phyloP scores from a whole-genome alignment of 495 filamentous ascomycete genomes.

The Penicillium macrosclerotiorum region DNA sequence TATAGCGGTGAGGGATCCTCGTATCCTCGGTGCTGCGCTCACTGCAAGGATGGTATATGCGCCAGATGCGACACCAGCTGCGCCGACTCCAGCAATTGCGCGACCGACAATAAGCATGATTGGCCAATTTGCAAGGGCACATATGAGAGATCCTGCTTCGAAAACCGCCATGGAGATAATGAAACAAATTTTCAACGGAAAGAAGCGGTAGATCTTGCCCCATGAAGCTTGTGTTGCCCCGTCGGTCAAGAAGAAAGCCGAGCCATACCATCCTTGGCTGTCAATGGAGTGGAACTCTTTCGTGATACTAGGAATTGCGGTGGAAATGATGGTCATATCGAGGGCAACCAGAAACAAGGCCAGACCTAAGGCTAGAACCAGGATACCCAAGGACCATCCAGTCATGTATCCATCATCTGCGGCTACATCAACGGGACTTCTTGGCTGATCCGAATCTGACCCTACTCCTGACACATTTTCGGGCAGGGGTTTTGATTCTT shows the following conservation, averaged over 20 bases:
- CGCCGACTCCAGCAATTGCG: slow-evolving; percentile 68
- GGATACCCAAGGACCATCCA: too few species aligned
- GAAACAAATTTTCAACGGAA: slow-evolving; percentile 57
- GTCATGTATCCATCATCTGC: too few species aligned
- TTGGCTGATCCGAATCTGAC: too few species aligned
- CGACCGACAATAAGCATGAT: slow-evolving; percentile 68
- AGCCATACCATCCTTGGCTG: background rate
- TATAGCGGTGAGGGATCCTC: slow-evolving; percentile 64
- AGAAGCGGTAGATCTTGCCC: slow-evolving; percentile 49
- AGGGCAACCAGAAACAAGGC: background rate
- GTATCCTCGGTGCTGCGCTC: slow-evolving; percentile 49
- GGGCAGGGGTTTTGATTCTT: too few species aligned
- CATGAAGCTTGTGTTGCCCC: slow-evolving; percentile 49
- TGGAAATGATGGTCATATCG: background rate
- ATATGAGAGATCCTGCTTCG: slow-evolving; percentile 68
- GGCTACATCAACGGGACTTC: too few species aligned
- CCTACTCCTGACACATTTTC: too few species aligned
- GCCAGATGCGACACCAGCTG: slow-evolving; percentile 65
- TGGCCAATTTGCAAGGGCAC: slow-evolving; percentile 62
- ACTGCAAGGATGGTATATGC: slow-evolving; percentile 60
- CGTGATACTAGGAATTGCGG: background rate
- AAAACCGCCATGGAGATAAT: slow-evolving; percentile 62
- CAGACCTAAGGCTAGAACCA: too few species aligned
- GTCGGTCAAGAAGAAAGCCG: slow-evolving; percentile 57
- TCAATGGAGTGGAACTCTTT: background rate